Base-by-base conservation (phyloP, 2,329 filamentous ascomycete species). In the Epichloe aotearoae region DNA sequence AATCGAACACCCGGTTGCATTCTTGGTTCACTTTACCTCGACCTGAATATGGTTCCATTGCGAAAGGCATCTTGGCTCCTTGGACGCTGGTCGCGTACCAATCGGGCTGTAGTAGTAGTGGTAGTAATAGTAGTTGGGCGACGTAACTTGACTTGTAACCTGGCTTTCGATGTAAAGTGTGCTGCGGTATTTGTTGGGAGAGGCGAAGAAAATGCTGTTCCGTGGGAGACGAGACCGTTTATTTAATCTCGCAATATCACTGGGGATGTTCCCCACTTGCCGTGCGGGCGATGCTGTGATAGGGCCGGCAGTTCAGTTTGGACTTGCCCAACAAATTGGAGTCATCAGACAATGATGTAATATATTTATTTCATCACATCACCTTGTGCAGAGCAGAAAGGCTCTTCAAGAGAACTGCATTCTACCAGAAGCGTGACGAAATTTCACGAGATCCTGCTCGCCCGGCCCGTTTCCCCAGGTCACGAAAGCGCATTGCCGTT, bases 11-110 rank as follows among this genome's bases (percentile, higher is more conserved):
- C 69, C 69, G 69, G 67, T 63, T 72, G 69, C 70, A 62, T 65
- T 68, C 66, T 69, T 67, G 56, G 55, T 57, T 54, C 64, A 68
- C 68, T 65, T 72, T 72, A 72, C 69, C 69, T 72, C 66, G 69
- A 71, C 66, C 62, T 62, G 56, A 54, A 58, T 58, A 64, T 62
- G 61, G 55, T 56, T 63, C 60, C 59, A 62, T 64, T 55, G 61
- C 63, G 62, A 59, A 49, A 63, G 60, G 54, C 55, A 53, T 54
- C 55, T 54, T 57, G 49, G 55, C 57, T 60, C 53, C 56, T 59
- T 49, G 54, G 53, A 55, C 52, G 51, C 49, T 46, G 4, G 11
- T 44, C 40, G 55, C 55, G 55, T 57, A 57, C 55, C 55, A 46
- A 50, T 45, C 19, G 43, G 30, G 40, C 43, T 49, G 23, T 15